These are phyloP conservation scores for Penicillium taxi DNA, from an alignment of 495 filamentous ascomycete genomes.

Conservation along the genomic window DNA sequence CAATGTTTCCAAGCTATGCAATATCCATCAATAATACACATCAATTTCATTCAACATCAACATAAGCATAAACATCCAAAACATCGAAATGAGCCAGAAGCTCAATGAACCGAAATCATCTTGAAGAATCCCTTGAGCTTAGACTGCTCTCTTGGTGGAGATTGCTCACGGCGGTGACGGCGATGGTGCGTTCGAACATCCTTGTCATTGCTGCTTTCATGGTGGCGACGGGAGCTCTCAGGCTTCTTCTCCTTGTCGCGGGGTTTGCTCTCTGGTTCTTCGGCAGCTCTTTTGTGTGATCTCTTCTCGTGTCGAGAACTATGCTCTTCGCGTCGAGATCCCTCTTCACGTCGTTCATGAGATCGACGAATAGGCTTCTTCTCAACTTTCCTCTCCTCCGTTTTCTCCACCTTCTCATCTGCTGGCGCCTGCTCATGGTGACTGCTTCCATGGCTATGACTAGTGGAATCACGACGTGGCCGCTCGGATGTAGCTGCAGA, in stretches of 20 bases:
- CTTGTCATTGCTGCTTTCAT: slow-evolving; percentile 11
- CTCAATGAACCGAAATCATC: slow-evolving; percentile 24
- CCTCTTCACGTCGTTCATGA: slow-evolving; percentile 21
- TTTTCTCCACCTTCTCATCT: too few species aligned
- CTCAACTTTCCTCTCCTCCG: too few species aligned
- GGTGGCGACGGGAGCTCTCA: slow-evolving; percentile 18
- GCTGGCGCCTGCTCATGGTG: slow-evolving; percentile 13
- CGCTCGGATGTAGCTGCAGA: slow-evolving; percentile 19
- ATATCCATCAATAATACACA: slow-evolving; percentile 12
- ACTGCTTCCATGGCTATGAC: slow-evolving; percentile 27
- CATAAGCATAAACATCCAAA: slow-evolving; percentile 11
- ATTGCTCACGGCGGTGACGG: slow-evolving; percentile 27
- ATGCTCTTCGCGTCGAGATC: slow-evolving; percentile 15
- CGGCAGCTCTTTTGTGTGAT: slow-evolving; percentile 8
- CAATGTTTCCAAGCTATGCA: not conserved
- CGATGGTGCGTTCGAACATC: slow-evolving; percentile 20
- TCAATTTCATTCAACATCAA: slow-evolving; percentile 1
- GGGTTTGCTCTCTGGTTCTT: slow-evolving; percentile 12
- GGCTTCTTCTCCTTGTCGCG: slow-evolving; percentile 13
- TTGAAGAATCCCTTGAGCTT: slow-evolving; percentile 33
- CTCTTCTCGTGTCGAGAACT: slow-evolving; percentile 10
- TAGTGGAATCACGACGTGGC: slow-evolving; percentile 24
- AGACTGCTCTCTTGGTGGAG: slow-evolving; percentile 26
- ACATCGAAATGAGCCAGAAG: slow-evolving; percentile 3
- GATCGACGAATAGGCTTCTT: slow-evolving; percentile 24